These are phyloP conservation scores for Zygosaccharomyces pseudobailii DNA, from an alignment of 1,139 yeast species.

Conservation along the genomic window DNA sequence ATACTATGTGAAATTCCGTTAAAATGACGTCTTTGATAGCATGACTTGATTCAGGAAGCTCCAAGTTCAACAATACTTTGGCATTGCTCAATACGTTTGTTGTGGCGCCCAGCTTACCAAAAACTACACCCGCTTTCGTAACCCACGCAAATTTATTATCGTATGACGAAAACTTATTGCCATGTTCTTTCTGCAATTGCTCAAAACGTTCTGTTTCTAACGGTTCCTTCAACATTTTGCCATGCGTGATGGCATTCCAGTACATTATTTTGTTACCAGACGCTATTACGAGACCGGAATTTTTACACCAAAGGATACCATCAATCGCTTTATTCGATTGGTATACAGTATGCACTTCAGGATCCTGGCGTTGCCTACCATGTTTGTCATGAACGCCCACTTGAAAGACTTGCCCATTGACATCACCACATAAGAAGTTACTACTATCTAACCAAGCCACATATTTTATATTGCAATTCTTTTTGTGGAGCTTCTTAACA, in stretches of 20 bases:
- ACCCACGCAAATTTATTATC: constrained; percentile 41
- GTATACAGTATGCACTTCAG: constrained; percentile 12
- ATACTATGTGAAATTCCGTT: constrained; percentile 50
- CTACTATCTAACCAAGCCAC: constrained; percentile 21
- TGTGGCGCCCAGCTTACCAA: constrained; percentile 34
- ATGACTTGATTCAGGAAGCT: constrained; percentile 36
- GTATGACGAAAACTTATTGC: constrained; percentile 33
- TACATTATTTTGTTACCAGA: constrained; percentile 40
- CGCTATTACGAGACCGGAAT: constrained; percentile 24
- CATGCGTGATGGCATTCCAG: constrained; percentile 34
- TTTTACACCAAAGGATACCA: constrained; percentile 21
- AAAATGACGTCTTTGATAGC: constrained; percentile 40
- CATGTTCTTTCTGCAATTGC: constrained; percentile 30
- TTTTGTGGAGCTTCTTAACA: constrained; percentile 23
- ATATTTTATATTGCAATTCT: constrained; percentile 23
- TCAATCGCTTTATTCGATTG: constrained; percentile 19
- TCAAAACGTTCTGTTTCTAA: constrained; percentile 37
- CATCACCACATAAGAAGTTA: constrained; percentile 26
- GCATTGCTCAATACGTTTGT: constrained; percentile 30
- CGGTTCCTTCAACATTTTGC: constrained; percentile 25
- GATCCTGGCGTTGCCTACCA: constrained; percentile 12
- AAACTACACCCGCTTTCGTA: constrained; percentile 43
- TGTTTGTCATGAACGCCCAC: constrained; percentile 13
- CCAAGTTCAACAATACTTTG: constrained; percentile 40
- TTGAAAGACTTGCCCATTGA: constrained; percentile 23